phyloP scores from a whole-genome alignment of 148 eudicot species.

The Rhododendron vialii region DNA sequence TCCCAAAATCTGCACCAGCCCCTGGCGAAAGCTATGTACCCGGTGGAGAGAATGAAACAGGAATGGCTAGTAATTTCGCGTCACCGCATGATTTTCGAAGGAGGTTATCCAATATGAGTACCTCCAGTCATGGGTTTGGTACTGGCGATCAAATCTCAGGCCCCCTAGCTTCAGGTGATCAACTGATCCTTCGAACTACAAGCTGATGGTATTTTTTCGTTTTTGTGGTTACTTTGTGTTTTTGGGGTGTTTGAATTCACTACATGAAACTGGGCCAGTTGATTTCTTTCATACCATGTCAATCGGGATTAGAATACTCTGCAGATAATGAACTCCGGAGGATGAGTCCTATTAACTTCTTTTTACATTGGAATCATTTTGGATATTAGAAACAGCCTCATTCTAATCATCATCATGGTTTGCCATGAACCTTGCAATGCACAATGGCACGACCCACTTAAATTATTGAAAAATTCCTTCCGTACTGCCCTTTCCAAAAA shows the following conservation, averaged over 20 bases:
- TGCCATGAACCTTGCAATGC: background rate
- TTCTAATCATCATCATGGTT: background rate
- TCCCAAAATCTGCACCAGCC: constrained; percentile 32
- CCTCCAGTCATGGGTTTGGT: constrained; percentile 24
- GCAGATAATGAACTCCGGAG: background rate
- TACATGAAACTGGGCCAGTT: background rate
- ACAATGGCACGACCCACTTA: background rate
- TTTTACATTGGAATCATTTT: background rate
- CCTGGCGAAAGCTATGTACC: constrained; percentile 22
- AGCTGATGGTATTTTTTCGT: background rate
- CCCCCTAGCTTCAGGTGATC: constrained; percentile 15
- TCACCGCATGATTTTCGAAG: constrained; percentile 26
- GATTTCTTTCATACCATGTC: background rate
- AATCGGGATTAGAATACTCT: background rate
- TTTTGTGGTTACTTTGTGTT: background rate
- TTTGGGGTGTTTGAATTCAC: background rate
- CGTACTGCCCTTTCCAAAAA: background rate
- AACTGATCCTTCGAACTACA: background rate
- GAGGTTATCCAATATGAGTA: constrained; percentile 26
- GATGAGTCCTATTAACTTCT: background rate
- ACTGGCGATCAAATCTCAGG: constrained; percentile 21
- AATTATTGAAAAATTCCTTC: background rate
- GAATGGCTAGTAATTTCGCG: constrained; percentile 15
- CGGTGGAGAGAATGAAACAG: constrained; percentile 30
- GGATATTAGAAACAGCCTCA: background rate